These are phyloP conservation scores for Apiospora pterosperma DNA, from an alignment of 2,329 filamentous ascomycete species.

Conservation along the genomic window DNA sequence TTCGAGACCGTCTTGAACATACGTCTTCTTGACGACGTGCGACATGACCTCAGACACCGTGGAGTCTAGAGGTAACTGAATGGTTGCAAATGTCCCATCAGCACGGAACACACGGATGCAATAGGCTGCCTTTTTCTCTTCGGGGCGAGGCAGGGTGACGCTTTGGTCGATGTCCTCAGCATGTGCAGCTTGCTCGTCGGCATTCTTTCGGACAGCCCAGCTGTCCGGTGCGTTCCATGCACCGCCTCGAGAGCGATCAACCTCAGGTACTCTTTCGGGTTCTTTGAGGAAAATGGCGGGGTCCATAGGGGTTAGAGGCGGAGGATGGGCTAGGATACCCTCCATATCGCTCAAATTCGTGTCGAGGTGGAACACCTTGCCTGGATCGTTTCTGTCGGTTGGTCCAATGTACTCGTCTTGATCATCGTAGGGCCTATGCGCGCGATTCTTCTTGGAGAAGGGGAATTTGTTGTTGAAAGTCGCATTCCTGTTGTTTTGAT, in stretches of 20 bases:
- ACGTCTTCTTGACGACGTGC: constrained; percentile 93
- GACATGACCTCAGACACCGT: constrained; percentile 83
- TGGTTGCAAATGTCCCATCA: constrained; percentile 90
- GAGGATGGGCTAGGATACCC: constrained; percentile 74
- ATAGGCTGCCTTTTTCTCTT: constrained; percentile 74
- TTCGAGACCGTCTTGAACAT: constrained; percentile 82
- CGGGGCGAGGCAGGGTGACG: constrained; percentile 62
- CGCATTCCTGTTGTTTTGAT: constrained; percentile 32
- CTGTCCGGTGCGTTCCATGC: constrained; percentile 94
- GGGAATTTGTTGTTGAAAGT: constrained; percentile 63
- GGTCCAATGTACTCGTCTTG: constrained; percentile 58
- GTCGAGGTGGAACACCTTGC: constrained; percentile 73
- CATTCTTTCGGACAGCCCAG: constrained; percentile 81
- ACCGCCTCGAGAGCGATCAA: constrained; percentile 39
- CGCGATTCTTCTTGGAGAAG: constrained; percentile 55
- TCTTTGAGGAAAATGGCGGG: constrained; percentile 40
- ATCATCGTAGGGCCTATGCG: constrained; percentile 45
- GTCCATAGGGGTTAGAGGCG: constrained; percentile 69
- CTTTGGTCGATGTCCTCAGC: constrained; percentile 64
- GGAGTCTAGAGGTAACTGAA: constrained; percentile 79
- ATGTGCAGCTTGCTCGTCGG: constrained; percentile 60
- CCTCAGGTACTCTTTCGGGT: constrained; percentile 18
- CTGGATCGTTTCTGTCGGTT: constrained; percentile 56
- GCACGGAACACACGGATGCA: constrained; percentile 94
- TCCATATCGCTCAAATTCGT: constrained; percentile 89